Base-by-base conservation (phyloP, 2,329 filamentous ascomycete genomes). In the Fusarium dlaminii region DNA sequence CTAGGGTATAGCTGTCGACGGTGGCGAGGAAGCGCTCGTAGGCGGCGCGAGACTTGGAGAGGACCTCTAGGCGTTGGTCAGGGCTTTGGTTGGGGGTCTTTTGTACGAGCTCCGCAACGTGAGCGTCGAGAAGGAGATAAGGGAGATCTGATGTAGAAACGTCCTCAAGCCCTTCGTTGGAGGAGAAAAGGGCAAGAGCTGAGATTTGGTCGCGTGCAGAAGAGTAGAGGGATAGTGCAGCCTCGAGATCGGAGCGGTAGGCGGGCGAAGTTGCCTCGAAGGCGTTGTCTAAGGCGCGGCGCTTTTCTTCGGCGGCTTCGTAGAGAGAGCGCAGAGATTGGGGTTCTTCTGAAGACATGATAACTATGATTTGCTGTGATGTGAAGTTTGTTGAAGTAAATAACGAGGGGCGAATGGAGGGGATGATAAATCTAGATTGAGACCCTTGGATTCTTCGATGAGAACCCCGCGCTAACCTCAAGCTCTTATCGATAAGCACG, bases 161-260 rank as follows among this genome's bases (percentile, higher is more conserved):
- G 83, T 99, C 96, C 70, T 99, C 96, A 43, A 96, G 83, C 2
- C 90, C 89, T 82, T 99, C 96, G 83, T 99, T 99, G 40, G 91
- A 87, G 76, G 94, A 98, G 88, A 98, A 98, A 60, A 99, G 86
- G 1, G 93, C 92, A 32, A 96, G 86, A 68, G 90, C 87, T 74
- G 90, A 86, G 73, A 94, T 90, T 63, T 93, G 89, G 67, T 89
- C 86, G 66, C 92, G 86, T 81, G 93, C 95, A 81, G 93, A 87
- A 78, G 93, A 87, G 83, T 97, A 96, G 60, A 90, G 88, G 72
- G 88, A 83, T 76, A 97, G 90, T 45, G 93, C 90, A 43, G 87
- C 83, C 68, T 86, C 85, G 75, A 98, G 87, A 77, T 90, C 90
- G 74, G 92, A 88, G 79, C 90, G 90, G 83, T 92, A 96, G 63